These are phyloP conservation scores for Quercus aquifolioides DNA, from an alignment of 306 rosid genomes.

Conservation along the genomic window DNA sequence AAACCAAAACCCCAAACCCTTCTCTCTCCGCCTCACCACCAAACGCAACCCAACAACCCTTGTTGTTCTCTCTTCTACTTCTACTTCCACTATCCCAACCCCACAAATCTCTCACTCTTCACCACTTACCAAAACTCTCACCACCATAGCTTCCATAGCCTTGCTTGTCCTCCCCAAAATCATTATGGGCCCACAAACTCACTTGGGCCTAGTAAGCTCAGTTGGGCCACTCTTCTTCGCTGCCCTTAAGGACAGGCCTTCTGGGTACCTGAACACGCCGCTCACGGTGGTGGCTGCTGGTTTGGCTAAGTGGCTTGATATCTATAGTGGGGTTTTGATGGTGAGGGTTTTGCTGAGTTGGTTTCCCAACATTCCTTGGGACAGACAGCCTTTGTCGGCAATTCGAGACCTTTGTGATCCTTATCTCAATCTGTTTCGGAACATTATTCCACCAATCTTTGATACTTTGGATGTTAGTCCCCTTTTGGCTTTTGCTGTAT, in stretches of 20 bases:
- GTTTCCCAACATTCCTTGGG: constrained; percentile 99
- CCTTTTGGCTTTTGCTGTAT: constrained; percentile 82
- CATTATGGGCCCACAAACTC: neutral
- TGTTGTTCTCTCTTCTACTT: neutral
- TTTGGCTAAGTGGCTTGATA: constrained; percentile 83
- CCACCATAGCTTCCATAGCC: constrained; percentile 1
- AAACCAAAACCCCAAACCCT: neutral
- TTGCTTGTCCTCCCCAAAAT: constrained; percentile 2
- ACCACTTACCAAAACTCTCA: constrained; percentile 22
- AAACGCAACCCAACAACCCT: neutral
- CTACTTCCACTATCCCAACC: neutral
- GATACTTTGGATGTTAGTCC: constrained; percentile 90
- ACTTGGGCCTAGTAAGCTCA: constrained; percentile 1
- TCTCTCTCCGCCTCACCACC: neutral
- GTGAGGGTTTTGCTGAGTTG: constrained; percentile 95
- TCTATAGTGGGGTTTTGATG: constrained; percentile 91
- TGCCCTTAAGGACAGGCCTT: constrained; percentile 33
- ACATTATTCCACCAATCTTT: constrained; percentile 82
- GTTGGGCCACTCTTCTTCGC: constrained; percentile 64
- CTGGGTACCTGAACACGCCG: constrained; percentile 70
- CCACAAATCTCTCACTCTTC: neutral
- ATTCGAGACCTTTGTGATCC: constrained; percentile 94
- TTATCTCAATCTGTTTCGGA: constrained; percentile 76
- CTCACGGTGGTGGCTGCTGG: constrained; percentile 96
- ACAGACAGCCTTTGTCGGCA: constrained; percentile 82